Evolutionary conservation across 2,329 filamentous ascomycete genomes (phyloP).

Genomic region (Cladophialophora yegresii): DNA sequence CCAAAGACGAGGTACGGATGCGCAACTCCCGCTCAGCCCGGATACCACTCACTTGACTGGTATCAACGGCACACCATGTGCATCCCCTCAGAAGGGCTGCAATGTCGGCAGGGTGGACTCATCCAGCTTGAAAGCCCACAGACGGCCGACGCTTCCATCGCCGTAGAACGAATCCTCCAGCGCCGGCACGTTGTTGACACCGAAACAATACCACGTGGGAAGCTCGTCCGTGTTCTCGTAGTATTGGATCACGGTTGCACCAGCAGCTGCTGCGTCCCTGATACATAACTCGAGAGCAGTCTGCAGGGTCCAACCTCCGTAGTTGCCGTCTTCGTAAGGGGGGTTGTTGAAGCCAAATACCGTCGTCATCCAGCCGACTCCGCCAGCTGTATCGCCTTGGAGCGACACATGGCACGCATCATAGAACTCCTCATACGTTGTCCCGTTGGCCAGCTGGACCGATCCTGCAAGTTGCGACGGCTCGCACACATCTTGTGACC

Average conservation of each 20-base stretch:
- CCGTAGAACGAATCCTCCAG: constrained; percentile 7
- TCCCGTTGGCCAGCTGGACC: constrained; percentile 10
- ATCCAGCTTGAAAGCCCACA: constrained; percentile 14
- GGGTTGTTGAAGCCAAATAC: constrained; percentile 15
- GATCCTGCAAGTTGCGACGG: constrained; percentile 11
- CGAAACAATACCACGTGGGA: constrained; percentile 2
- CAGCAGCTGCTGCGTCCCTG: constrained; percentile 6
- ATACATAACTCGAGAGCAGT: constrained; percentile 8
- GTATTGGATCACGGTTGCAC: constrained; percentile 12
- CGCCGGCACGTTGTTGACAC: constrained; percentile 6
- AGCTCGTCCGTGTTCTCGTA: constrained; percentile 8
- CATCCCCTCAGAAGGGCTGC: too few relatives aligned
- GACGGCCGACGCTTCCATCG: constrained; percentile 6
- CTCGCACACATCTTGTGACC: background rate
- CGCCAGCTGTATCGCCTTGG: constrained; percentile 5
- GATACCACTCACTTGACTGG: too few relatives aligned
- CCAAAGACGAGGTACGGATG: background rate
- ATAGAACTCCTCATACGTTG: constrained; percentile 7
- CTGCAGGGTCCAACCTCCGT: constrained; percentile 15
- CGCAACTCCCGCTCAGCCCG: too few relatives aligned
- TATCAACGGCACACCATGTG: too few relatives aligned
- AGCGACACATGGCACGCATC: constrained; percentile 14
- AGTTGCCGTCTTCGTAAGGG: constrained; percentile 4
- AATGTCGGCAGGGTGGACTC: background rate
- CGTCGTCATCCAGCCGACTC: background rate